These are phyloP conservation scores for Herpetospermum pedunculosum DNA, from an alignment of 306 rosid species.

Conservation along the genomic window DNA sequence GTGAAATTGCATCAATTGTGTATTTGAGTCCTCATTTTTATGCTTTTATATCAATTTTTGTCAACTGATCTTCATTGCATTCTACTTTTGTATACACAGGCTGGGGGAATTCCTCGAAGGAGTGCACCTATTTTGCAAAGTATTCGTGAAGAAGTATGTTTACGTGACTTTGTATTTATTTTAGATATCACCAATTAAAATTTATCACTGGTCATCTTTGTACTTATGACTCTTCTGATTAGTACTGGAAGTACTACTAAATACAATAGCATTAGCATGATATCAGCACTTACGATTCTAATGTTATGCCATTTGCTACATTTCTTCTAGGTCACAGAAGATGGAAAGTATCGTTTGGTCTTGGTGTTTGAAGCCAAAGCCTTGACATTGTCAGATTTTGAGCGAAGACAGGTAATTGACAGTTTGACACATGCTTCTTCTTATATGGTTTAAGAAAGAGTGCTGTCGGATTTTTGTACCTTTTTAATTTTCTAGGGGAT, in stretches of 20 bases:
- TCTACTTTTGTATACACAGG: conserved; percentile 31
- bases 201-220: neutral
- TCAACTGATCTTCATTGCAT: neutral
- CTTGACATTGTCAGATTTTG: conserved; percentile 73
- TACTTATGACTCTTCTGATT: neutral
- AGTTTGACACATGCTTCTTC: neutral
- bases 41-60: neutral
- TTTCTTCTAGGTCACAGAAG: conserved; percentile 59
- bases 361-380: conserved; percentile 78
- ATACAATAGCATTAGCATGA: neutral
- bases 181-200: neutral
- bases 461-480: neutral
- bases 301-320: neutral
- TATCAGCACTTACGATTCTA: neutral
- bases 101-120: conserved; percentile 90
- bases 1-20: neutral
- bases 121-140: conserved; percentile 63
- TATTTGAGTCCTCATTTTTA: neutral
- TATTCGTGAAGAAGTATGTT: conserved; percentile 83
- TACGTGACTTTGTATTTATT: conserved; percentile 8
- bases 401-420: conserved; percentile 60
- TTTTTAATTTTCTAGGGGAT: neutral
- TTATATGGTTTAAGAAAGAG: neutral
- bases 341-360: conserved; percentile 64
- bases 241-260: neutral